Evolutionary conservation across 805 yeast species (phyloP).

Genomic region (Metschnikowia dekortorum): DNA sequence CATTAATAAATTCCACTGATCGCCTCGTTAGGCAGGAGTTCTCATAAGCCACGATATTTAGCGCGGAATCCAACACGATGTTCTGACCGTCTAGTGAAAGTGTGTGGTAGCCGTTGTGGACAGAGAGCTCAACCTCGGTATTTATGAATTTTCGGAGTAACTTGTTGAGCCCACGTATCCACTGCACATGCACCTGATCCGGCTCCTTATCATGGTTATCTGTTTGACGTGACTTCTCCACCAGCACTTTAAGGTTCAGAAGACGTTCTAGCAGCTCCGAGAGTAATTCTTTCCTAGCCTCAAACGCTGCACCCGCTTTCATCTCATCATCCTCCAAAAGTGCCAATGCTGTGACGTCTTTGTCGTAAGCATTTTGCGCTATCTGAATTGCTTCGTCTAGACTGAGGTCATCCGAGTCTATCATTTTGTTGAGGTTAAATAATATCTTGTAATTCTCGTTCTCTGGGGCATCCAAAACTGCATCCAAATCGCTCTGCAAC

Average conservation of each 20-base stretch:
- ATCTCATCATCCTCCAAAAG: slow-evolving; percentile 5
- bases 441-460: slow-evolving; percentile 15
- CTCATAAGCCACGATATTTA: slow-evolving; percentile 5
- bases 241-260: background rate
- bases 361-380: slow-evolving; percentile 10
- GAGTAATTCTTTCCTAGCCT: background rate
- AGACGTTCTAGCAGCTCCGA: slow-evolving; percentile 7
- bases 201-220: slow-evolving; percentile 8
- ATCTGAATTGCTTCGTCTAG: slow-evolving; percentile 14
- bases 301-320: slow-evolving; percentile 1
- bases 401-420: slow-evolving; percentile 13
- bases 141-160: slow-evolving; percentile 9
- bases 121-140: slow-evolving; percentile 2
- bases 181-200: slow-evolving; percentile 15
- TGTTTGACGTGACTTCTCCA: slow-evolving; percentile 1
- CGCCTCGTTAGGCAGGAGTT: background rate
- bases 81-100: background rate
- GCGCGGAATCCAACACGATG: slow-evolving; percentile 6
- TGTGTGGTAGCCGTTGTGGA: background rate
- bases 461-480: slow-evolving; percentile 9
- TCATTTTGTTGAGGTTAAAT: slow-evolving; percentile 11
- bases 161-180: slow-evolving; percentile 12
- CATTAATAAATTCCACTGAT: slow-evolving; percentile 7
- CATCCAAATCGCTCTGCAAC: slow-evolving; percentile 18
- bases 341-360: slow-evolving; percentile 6